Percentiles rank a stretch among this genome's conserved stretches.
Conservation (phyloP, 2,329 filamentous ascomycete genomes). For the Claviceps fusiformis region DNA sequence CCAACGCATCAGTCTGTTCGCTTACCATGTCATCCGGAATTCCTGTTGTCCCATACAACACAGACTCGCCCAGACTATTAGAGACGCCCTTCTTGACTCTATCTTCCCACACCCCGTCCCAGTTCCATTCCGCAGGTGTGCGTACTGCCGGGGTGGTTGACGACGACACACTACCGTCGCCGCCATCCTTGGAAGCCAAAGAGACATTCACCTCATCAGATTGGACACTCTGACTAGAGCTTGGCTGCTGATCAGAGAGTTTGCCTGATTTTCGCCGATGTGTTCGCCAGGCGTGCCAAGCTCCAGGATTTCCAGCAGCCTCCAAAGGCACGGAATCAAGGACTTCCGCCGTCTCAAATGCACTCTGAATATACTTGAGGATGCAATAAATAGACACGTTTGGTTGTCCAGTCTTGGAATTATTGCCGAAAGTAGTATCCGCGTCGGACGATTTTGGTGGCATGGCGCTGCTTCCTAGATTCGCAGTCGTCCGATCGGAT, state of each 20-base stretch:
- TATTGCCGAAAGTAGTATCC: slow-evolving; percentile 22
- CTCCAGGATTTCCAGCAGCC: slow-evolving; percentile 76
- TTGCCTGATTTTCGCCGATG: slow-evolving; percentile 35
- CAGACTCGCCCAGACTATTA: slow-evolving; percentile 62
- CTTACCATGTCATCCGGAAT: slow-evolving; percentile 59
- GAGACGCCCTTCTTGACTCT: slow-evolving; percentile 69
- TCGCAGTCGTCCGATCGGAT: slow-evolving; percentile 10
- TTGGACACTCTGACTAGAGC: background rate
- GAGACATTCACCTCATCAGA: background rate
- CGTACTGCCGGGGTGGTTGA: slow-evolving; percentile 5
- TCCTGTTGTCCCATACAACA: slow-evolving; percentile 56
- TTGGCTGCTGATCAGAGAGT: slow-evolving; percentile 6
- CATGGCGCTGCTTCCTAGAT: slow-evolving; percentile 11
- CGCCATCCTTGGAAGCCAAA: background rate
- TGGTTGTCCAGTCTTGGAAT: slow-evolving; percentile 24
- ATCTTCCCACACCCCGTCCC: slow-evolving; percentile 94
- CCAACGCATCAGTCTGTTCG: background rate
- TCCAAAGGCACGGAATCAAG: slow-evolving; percentile 69
- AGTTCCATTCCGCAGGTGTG: slow-evolving; percentile 78
- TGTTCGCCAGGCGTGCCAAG: slow-evolving; percentile 86
- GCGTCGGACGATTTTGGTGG: slow-evolving; percentile 18
- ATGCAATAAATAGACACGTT: slow-evolving; percentile 51
- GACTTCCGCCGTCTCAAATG: slow-evolving; percentile 65
- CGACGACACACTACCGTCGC: background rate
- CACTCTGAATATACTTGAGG: slow-evolving; percentile 65